Evolutionary conservation across 305 asterid genomes (phyloP).

Genomic region (Fraxinus dipetala): DNA sequence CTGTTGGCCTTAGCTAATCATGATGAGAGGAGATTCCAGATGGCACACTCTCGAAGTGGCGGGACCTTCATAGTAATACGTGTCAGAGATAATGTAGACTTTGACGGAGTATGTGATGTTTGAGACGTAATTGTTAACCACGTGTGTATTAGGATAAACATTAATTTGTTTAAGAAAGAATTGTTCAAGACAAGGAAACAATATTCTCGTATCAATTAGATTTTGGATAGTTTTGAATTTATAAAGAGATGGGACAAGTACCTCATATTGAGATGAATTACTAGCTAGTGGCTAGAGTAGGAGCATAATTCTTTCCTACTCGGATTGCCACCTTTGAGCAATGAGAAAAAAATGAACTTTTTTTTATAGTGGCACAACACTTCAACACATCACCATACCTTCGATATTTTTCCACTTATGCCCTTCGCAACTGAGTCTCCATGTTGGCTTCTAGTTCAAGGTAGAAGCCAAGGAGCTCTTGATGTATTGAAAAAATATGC

Average conservation of each 20-base stretch:
- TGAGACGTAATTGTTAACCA: neutral
- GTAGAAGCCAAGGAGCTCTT: slow-evolving; percentile 52
- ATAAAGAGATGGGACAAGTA: neutral
- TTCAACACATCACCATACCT: slow-evolving; percentile 13
- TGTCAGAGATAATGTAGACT: neutral
- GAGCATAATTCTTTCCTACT: slow-evolving; percentile 25
- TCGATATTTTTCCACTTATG: slow-evolving; percentile 24
- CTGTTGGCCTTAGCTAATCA: neutral
- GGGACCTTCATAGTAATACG: neutral
- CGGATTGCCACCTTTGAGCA: slow-evolving; percentile 37
- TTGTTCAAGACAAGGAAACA: neutral
- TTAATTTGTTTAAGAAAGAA: neutral
- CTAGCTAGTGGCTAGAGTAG: neutral
- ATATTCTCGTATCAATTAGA: neutral
- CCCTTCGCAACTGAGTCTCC: slow-evolving; percentile 62
- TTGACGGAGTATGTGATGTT: neutral
- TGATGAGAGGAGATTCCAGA: neutral
- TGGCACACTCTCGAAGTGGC: neutral
- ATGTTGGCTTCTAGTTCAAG: slow-evolving; percentile 50
- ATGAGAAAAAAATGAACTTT: slow-evolving; percentile 14
- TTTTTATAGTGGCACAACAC: slow-evolving; percentile 32
- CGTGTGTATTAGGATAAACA: neutral
- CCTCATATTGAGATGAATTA: neutral
- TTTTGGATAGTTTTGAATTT: too few species aligned
- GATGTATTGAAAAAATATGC: slow-evolving; percentile 47